Base-by-base conservation (phyloP, 345 rosid species). In the Hypericum perforatum region DNA sequence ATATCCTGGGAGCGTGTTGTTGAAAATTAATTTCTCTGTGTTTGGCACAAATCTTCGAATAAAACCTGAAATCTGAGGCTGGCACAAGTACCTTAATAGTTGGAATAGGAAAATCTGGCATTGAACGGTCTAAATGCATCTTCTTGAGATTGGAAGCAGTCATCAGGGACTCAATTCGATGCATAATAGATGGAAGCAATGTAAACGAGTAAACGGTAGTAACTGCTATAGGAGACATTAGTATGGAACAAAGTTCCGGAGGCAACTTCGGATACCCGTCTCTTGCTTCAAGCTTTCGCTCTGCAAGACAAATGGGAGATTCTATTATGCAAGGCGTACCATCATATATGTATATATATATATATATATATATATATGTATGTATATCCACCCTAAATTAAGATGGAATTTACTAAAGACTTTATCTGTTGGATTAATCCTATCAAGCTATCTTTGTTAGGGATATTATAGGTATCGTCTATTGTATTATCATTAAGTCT, bases 111-210 rank as follows among this genome's bases (percentile, higher is more conserved):
- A 74, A 63, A 67, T 72, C 56, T 47, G 66, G 73, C 59, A 58
- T 16, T 43, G 60, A 63, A 51, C 56, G 59, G 58, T 73, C 78
- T 39, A 59, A 48, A 59, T 62, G 79, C 67, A 74, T 68, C 67
- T 65, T 81, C 80, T 76, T 83, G 54, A 88, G 62, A 74, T 77
- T 81, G 58, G 49, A 52, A 50, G 95, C 98, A 41, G 80, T 55
- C 45, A 92, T 88, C 78, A 88, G 70, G 48, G 90, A 75, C 74
- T 83, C 89, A 47, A 92, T 56, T 6, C 78, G 86, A 55, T 83
- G 82, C 88, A 92, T 76, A 16, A 85, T 69, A 29, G 88, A 83
- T 15, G 98, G 98, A 49, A 80, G 44, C 57, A 85, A 88, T 8
- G 86, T 59, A 54, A 69, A 92, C 5, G 95, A 63, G 69, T 92